Evolutionary conservation across 2,329 filamentous ascomycete species (phyloP).

Genomic region (Tolypocladium endophyticum): DNA sequence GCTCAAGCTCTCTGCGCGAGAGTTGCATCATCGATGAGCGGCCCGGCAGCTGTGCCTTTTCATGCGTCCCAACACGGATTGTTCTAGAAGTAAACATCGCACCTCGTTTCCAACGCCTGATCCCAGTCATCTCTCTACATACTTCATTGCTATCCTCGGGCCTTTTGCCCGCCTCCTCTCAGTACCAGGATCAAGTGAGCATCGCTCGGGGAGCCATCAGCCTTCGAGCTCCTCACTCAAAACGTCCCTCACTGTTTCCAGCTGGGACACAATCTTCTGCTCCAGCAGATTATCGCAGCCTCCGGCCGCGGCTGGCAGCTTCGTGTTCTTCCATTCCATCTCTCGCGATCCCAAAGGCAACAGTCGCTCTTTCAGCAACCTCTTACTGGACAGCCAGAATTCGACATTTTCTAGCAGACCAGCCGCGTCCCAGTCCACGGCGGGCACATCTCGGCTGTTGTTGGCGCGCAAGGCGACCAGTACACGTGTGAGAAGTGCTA

Average conservation of each 20-base stretch:
- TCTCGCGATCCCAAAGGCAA: conserved; percentile 65
- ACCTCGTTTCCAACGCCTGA: conserved; percentile 8
- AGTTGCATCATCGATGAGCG: background rate
- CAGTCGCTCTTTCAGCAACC: conserved; percentile 60
- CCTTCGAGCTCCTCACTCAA: conserved; percentile 40
- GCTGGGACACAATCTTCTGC: conserved; percentile 61
- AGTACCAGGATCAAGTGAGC: background rate
- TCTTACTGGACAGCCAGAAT: conserved; percentile 62
- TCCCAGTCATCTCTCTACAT: conserved; percentile 2
- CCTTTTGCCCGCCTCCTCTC: background rate
- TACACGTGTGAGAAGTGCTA: conserved; percentile 66
- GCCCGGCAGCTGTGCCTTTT: background rate
- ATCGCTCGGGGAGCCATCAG: background rate
- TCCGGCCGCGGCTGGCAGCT: conserved; percentile 20
- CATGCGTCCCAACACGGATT: background rate
- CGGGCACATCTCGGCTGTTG: conserved; percentile 62
- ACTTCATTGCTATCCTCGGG: conserved; percentile 1
- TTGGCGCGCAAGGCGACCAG: conserved; percentile 54
- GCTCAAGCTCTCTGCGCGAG: background rate
- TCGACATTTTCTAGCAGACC: conserved; percentile 73
- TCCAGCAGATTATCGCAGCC: conserved; percentile 57
- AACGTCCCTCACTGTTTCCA: conserved; percentile 49
- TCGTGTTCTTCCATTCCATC: conserved; percentile 44
- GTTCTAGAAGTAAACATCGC: background rate
- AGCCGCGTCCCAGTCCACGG: conserved; percentile 64